These are phyloP conservation scores for Saccharomyces pastorianus DNA, from an alignment of 1,139 yeast genomes.

Conservation along the genomic window DNA sequence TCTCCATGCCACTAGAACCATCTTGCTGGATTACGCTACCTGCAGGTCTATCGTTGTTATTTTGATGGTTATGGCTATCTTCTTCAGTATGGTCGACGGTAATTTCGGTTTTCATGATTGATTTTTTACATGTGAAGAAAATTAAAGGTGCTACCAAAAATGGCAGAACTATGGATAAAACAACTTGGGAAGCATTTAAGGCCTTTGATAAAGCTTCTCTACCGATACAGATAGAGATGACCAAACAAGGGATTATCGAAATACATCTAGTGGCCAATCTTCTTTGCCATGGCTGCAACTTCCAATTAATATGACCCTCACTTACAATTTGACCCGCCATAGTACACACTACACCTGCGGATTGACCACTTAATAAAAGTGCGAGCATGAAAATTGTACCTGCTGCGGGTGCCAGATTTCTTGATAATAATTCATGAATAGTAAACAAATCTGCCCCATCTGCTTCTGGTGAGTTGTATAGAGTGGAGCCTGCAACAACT, in stretches of 20 bases:
- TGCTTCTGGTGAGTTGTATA: conserved; percentile 58
- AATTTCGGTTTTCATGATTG: conserved; percentile 50
- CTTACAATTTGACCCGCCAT: conserved; percentile 81
- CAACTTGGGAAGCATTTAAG: conserved; percentile 69
- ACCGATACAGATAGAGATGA: conserved; percentile 49
- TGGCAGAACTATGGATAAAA: conserved; percentile 63
- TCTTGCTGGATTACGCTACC: conserved; percentile 5
- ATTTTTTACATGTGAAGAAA: conserved; percentile 58
- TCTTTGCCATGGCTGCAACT: conserved; percentile 66
- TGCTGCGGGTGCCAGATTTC: conserved; percentile 57
- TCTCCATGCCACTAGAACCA: conserved; percentile 1
- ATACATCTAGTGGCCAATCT: conserved; percentile 62
- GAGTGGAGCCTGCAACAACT: conserved; percentile 66
- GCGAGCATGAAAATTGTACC: conserved; percentile 76
- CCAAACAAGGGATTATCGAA: conserved; percentile 65
- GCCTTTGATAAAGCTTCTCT: conserved; percentile 54
- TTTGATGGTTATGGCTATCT: neutral
- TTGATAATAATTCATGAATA: conserved; percentile 51
- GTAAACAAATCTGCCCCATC: conserved; percentile 67
- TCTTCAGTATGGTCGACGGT: conserved; percentile 8
- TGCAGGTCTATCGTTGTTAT: conserved; percentile 1
- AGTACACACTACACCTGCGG: conserved; percentile 81
- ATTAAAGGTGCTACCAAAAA: conserved; percentile 71
- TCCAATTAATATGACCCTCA: conserved; percentile 78
- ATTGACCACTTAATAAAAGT: conserved; percentile 64